Base-by-base conservation (phyloP, 768 basidiomycete genomes). In the Pholiota molesta region DNA sequence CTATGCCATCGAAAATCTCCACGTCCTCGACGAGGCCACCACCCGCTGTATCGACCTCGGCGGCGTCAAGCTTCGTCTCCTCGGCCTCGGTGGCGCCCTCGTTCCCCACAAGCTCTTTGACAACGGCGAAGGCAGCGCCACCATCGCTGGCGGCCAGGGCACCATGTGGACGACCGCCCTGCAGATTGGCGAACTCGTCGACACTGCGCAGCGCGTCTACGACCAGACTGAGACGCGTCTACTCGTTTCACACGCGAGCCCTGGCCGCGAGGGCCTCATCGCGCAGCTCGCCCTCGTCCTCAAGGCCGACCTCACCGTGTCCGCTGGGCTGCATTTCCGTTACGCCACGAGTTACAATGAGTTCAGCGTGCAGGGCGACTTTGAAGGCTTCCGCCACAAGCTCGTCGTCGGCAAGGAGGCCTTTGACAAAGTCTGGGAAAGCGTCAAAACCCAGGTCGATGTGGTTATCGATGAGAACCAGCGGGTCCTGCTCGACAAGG, bases 81-180 rank as follows among this genome's bases (percentile, higher is more conserved):
- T 99, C n/a, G 97, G 97, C 42, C 82, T 99, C 28, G 97, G 97
- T 9, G 97, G 97, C 57, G 96, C 96, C 2, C 85, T 98, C 44
- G 95, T 97, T 6, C 87, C 89, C 44, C 95, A 98, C 81, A 98
- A 98, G 75, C 85, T 95, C 81, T 95, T 96, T 68, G 92, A 94
- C 77, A 95, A 95, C 65, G 93, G 97, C 0, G 94, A 97, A 52
- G 97, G 96, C 3, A 87, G 80, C 49, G 96, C 94, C 11, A 98
- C 97, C n/a, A 97, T 99, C 65, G 97, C 97, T 0, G 97, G 97
- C 37, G 97, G 95, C 1, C 91, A 94, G 70, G 97, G 97, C 31
- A 99, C 96, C 19, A 97, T 99, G 90, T 99, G 97, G 97, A 93
- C 94, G 0, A 99, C 97, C 0, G 92, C 94, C 5, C 84, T 99